phyloP scores from a whole-genome alignment of 192 early-diverging fungal species.

The Rhizoclosmatium sp. region DNA sequence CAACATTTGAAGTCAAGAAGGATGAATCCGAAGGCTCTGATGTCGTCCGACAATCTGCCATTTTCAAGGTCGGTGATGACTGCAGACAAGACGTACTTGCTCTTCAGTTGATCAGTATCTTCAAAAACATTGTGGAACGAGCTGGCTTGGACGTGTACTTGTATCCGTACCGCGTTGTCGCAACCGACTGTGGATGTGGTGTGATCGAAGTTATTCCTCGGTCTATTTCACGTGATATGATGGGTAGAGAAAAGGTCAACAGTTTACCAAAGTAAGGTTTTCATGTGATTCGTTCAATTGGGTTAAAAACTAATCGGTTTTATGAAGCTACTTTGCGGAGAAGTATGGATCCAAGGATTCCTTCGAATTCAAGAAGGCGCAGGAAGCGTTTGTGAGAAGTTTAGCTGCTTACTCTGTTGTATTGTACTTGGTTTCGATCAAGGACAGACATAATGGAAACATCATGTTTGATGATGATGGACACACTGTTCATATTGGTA shows the following conservation, averaged over 20 bases:
- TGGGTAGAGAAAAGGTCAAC: slow-evolving; percentile 98
- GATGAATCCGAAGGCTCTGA: slow-evolving; percentile 68
- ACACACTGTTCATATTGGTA: slow-evolving; percentile 95
- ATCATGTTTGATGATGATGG: slow-evolving; percentile 98
- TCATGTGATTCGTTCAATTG: neutral
- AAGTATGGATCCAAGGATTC: slow-evolving; percentile 91
- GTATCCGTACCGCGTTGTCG: slow-evolving; percentile 96
- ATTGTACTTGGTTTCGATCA: slow-evolving; percentile 94
- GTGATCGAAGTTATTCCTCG: slow-evolving; percentile 98
- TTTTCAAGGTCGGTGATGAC: slow-evolving; percentile 99
- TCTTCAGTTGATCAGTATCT: slow-evolving; percentile 95
- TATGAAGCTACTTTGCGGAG: slow-evolving; percentile 82
- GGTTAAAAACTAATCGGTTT: neutral
- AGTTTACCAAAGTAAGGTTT: slow-evolving; percentile 79
- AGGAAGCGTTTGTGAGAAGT: slow-evolving; percentile 93
- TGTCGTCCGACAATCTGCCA: slow-evolving; percentile 80
- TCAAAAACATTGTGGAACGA: slow-evolving; percentile 93
- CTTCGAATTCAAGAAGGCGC: slow-evolving; percentile 87
- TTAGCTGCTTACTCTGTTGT: slow-evolving; percentile 96
- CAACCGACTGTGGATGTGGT: slow-evolving; percentile 96
- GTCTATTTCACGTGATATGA: slow-evolving; percentile 95
- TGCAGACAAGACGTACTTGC: slow-evolving; percentile 99
- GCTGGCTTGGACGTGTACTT: slow-evolving; percentile 94
- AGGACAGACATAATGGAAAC: slow-evolving; percentile 99
- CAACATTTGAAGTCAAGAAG: slow-evolving; percentile 86